Base-by-base conservation (phyloP, 352 stramenopile genomes). In the Phytopythium kandeliae region DNA sequence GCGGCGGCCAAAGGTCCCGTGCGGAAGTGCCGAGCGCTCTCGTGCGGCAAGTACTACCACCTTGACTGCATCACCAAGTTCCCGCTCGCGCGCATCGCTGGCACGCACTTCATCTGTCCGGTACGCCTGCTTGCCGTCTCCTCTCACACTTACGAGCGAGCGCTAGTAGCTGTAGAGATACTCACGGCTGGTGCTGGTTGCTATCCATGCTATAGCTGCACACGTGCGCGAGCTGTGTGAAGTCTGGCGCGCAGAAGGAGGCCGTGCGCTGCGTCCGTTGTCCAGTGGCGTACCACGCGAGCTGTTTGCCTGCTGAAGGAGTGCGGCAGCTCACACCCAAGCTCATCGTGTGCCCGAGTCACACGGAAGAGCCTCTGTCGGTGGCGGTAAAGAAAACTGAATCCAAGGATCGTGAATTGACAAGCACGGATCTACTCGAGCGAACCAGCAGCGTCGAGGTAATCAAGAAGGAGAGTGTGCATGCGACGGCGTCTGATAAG, bases 31-130 rank as follows among this genome's bases (percentile, higher is more conserved):
- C 73, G 84, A 26, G 84, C 84, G 38, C 58, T 89, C 8, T 91
- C 80, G 37, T 94, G 84, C 45, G 84, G 84, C 25, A 92, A 92
- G 53, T 94, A 84, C 52, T 94, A 92, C 51, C 84, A 94, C 48
- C 67, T 84, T 17, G 64, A 85, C 33, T 94, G 84, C 46, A 89
- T 94, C 42, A 82, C 77, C 31, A 81, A 80, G 45, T 76, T 91
- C 45, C 77, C 84, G 42, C 62, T 94, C 35, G 83, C 84, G 7
- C 60, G 84, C 19, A 74, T 74, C 46, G 83, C 83, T 15, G 74
- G 81, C 54, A 74, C 76, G 44, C 73, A 86, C 54, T 94, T 94
- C 51, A 94, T 94, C 42, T 94, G 84, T 51, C 81, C 84, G 31
- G 66, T 76, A 59, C 40, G 67, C 60, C 28, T 41, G 35, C 22